Conservation (phyloP, 129 eudicot genomes). For the Saposhnikovia divaricata region DNA sequence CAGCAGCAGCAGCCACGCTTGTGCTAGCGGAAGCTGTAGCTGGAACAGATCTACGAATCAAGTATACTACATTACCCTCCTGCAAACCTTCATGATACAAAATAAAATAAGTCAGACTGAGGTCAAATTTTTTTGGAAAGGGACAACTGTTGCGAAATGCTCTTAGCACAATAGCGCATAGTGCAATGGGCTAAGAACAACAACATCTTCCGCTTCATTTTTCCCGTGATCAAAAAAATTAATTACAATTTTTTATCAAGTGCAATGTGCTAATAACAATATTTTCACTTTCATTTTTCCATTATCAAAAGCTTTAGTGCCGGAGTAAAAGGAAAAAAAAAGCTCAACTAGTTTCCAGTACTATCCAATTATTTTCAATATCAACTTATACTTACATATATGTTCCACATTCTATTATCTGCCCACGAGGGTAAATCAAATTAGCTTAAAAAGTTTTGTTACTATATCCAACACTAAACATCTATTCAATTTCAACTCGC, state of each 20-base stretch:
- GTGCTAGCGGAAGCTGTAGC: neutral
- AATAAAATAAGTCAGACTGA: neutral
- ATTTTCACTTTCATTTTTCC: neutral
- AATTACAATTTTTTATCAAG: neutral
- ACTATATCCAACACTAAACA: neutral
- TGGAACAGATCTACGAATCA: neutral
- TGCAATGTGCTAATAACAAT: neutral
- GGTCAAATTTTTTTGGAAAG: neutral
- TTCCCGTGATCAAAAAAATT: too few species aligned
- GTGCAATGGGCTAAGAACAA: neutral
- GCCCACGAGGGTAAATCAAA: neutral
- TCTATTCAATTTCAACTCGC: neutral
- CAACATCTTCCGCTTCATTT: neutral
- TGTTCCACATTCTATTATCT: too few species aligned
- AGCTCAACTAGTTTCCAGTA: neutral
- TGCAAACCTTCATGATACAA: neutral
- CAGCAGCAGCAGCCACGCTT: constrained; percentile 12
- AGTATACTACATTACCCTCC: neutral
- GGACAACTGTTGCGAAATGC: neutral
- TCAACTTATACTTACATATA: too few species aligned
- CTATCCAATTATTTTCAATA: neutral
- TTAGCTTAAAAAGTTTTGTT: neutral
- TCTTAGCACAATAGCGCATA: too few species aligned
- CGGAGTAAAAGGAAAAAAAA: neutral
- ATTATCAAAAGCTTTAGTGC: too few species aligned